These are phyloP conservation scores for Paracorniculantispora psalliotae DNA, from an alignment of 2,329 filamentous ascomycete species.

Conservation along the genomic window DNA sequence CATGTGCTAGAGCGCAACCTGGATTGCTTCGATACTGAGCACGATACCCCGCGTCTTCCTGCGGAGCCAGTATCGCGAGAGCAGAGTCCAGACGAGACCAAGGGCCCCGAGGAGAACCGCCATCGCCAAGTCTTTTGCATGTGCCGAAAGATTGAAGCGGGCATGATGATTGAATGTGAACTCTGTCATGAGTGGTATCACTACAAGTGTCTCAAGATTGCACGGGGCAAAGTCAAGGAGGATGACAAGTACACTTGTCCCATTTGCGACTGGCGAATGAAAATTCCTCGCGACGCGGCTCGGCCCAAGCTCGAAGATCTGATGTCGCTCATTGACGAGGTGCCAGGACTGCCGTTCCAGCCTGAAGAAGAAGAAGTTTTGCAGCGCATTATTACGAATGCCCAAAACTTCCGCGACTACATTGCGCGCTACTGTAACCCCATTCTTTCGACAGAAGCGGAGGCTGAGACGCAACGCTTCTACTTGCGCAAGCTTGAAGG, in stretches of 20 bases:
- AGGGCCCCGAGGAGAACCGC: conserved; percentile 56
- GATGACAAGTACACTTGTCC: conserved; percentile 98
- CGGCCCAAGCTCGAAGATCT: conserved; percentile 93
- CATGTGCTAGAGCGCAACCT: conserved; percentile 85
- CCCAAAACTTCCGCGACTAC: conserved; percentile 76
- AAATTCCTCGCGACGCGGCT: conserved; percentile 92
- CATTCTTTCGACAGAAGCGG: conserved; percentile 73
- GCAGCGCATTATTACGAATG: conserved; percentile 79
- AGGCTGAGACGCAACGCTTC: conserved; percentile 86
- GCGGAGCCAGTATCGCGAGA: conserved; percentile 90
- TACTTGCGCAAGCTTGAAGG: conserved; percentile 97
- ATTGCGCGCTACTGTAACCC: conserved; percentile 78
- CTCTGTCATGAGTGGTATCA: conserved; percentile 99
- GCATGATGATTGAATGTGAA: conserved; percentile 99
- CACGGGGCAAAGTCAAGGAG: conserved; percentile 94
- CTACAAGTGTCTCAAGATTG: conserved; percentile 96
- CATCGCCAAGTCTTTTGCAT: conserved; percentile 90
- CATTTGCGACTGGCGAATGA: conserved; percentile 95
- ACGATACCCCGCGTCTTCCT: conserved; percentile 81
- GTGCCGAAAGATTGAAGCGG: conserved; percentile 85
- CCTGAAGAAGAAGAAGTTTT: conserved; percentile 90
- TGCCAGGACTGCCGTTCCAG: conserved; percentile 78
- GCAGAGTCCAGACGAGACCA: conserved; percentile 52
- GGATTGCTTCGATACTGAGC: conserved; percentile 82
- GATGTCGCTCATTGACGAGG: conserved; percentile 76